A percentile compares a stretch with the other conserved stretches of the same genome.
These are phyloP conservation scores for Scheffersomyces quercinus DNA, from an alignment of 1,139 yeast genomes.

Conservation along the genomic window DNA sequence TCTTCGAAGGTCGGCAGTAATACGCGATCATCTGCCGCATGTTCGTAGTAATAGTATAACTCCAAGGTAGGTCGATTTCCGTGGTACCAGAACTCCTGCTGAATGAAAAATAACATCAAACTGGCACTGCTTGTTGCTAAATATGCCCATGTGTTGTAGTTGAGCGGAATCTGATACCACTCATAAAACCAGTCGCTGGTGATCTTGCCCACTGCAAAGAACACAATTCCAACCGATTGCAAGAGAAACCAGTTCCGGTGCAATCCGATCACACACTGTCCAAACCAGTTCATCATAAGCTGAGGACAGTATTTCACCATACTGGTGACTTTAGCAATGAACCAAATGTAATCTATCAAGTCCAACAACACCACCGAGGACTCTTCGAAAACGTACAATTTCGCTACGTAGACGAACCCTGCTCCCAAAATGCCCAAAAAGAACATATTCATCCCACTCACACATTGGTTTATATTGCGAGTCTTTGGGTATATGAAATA, in stretches of 20 bases:
- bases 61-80: constrained; percentile 4
- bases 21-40: neutral
- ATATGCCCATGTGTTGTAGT: constrained; percentile 22
- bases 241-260: constrained; percentile 11
- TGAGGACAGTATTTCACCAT: constrained; percentile 28
- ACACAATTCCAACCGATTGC: constrained; percentile 9
- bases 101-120: neutral
- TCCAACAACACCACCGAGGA: constrained; percentile 19
- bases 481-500: constrained; percentile 18
- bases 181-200: constrained; percentile 2
- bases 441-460: constrained; percentile 16
- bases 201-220: constrained; percentile 8
- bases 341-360: constrained; percentile 30
- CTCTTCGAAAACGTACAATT: neutral
- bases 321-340: constrained; percentile 16
- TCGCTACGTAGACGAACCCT: constrained; percentile 8
- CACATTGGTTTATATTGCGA: constrained; percentile 23
- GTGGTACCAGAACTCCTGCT: constrained; percentile 2
- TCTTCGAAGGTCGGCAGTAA: too few relatives aligned
- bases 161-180: constrained; percentile 30
- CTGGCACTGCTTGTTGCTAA: constrained; percentile 4
- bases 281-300: constrained; percentile 28
- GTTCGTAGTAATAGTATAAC: neutral
- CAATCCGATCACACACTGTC: constrained; percentile 17
- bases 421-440: constrained; percentile 6